phyloP scores from a whole-genome alignment of 192 early-diverging fungal species.

The Dissophora ornata region DNA sequence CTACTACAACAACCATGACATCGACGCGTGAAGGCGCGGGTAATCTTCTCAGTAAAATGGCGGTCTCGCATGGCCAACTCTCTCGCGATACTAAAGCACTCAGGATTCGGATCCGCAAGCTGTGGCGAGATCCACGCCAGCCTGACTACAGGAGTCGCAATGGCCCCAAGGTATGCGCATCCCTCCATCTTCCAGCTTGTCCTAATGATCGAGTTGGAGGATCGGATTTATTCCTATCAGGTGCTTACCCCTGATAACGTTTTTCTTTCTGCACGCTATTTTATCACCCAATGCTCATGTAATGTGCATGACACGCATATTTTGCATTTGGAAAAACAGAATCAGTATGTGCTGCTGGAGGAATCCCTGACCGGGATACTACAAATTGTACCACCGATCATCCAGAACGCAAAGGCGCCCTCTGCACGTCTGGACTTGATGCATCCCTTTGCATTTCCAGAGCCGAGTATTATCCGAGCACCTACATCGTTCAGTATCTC shows the following conservation, averaged over 20 bases:
- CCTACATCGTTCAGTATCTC: neutral
- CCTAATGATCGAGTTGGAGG: neutral
- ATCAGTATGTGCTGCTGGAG: constrained; percentile 41
- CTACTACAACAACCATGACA: too few relatives aligned
- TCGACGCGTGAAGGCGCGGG: neutral
- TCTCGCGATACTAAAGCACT: constrained; percentile 25
- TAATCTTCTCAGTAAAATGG: neutral
- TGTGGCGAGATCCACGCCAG: constrained; percentile 36
- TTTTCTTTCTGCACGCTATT: neutral
- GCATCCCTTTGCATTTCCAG: neutral
- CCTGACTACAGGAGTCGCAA: constrained; percentile 10
- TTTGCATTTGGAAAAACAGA: constrained; percentile 6
- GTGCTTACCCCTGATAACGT: constrained; percentile 26
- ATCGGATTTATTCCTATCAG: neutral
- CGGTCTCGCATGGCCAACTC: constrained; percentile 4
- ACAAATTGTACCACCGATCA: constrained; percentile 42
- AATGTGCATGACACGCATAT: neutral
- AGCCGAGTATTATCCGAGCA: neutral
- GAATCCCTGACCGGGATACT: constrained; percentile 45
- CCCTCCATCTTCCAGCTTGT: neutral
- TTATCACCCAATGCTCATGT: neutral
- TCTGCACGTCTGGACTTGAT: neutral
- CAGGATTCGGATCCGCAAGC: constrained; percentile 28
- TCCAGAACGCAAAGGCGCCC: constrained; percentile 30
- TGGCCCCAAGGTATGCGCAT: constrained; percentile 32